phyloP scores from a whole-genome alignment of 2,329 filamentous ascomycete genomes.

The Aspergillus floridensis region DNA sequence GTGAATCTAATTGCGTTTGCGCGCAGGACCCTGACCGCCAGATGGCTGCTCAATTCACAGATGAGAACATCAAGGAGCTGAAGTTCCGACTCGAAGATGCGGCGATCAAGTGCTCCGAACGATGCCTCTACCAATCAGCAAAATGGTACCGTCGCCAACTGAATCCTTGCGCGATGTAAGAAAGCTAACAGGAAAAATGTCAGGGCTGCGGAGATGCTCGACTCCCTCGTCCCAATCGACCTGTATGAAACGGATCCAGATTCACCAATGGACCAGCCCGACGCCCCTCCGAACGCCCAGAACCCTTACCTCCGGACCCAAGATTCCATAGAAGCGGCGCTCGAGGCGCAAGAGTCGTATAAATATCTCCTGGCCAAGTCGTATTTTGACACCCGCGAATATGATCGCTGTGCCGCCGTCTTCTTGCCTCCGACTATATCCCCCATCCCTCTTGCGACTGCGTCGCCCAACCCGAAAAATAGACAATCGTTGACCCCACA shows the following conservation, averaged over 20 bases:
- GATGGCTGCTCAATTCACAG: slow-evolving; percentile 38
- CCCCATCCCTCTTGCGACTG: slow-evolving; percentile 57
- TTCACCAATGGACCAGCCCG: slow-evolving; percentile 56
- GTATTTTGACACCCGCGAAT: slow-evolving; percentile 93
- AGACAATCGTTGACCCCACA: slow-evolving; percentile 43
- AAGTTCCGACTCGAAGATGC: slow-evolving; percentile 77
- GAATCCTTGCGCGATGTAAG: background rate
- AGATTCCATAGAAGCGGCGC: slow-evolving; percentile 68
- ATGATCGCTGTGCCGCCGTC: slow-evolving; percentile 85
- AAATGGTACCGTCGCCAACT: slow-evolving; percentile 68
- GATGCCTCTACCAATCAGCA: slow-evolving; percentile 91
- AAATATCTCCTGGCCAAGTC: slow-evolving; percentile 89
- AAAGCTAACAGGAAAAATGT: slow-evolving; percentile 15
- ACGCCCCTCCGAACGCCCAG: slow-evolving; percentile 50
- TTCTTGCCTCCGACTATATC: slow-evolving; percentile 79
- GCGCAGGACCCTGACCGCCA: background rate
- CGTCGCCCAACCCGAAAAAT: slow-evolving; percentile 37
- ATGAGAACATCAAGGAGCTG: slow-evolving; percentile 54
- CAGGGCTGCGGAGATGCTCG: slow-evolving; percentile 92
- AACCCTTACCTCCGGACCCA: slow-evolving; percentile 54
- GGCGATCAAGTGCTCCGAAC: slow-evolving; percentile 85
- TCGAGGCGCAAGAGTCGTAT: slow-evolving; percentile 76
- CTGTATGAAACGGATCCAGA: slow-evolving; percentile 62
- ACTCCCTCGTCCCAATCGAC: slow-evolving; percentile 63
- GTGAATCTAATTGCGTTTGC: background rate